Percentiles rank a stretch among this genome's conserved stretches.
Evolutionary conservation across 2,329 filamentous ascomycete genomes (phyloP).

Genomic region (Penicillium janthinellum): DNA sequence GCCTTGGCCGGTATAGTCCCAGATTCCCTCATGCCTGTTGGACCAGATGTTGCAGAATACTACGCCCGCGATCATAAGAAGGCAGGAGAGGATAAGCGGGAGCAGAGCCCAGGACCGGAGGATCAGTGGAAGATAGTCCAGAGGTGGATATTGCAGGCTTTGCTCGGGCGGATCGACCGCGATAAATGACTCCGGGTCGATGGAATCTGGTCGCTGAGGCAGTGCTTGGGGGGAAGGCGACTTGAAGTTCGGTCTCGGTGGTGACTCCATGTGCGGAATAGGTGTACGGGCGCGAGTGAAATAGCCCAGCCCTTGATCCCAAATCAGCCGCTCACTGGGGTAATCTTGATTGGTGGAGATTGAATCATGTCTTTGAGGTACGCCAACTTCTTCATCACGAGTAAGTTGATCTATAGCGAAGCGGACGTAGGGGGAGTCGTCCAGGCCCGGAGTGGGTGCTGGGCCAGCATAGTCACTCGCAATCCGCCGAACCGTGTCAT

Average conservation of each 20-base stretch:
- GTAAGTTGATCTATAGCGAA: slow-evolving; percentile 89
- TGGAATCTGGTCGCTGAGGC: slow-evolving; percentile 29
- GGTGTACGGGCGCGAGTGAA: slow-evolving; percentile 39
- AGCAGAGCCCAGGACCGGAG: slow-evolving; percentile 63
- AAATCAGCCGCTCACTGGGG: slow-evolving; percentile 54
- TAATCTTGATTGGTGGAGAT: slow-evolving; percentile 46
- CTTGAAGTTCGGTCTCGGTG: slow-evolving; percentile 37
- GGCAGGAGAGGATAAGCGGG: slow-evolving; percentile 63
- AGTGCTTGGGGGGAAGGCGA: slow-evolving; percentile 39
- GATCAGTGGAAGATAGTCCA: slow-evolving; percentile 72
- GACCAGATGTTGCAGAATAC: slow-evolving; percentile 74
- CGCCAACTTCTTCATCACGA: slow-evolving; percentile 65
- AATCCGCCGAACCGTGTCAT: slow-evolving; percentile 29
- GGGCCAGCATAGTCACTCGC: slow-evolving; percentile 38
- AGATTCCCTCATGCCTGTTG: slow-evolving; percentile 63
- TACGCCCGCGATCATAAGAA: slow-evolving; percentile 71
- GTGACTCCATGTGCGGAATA: slow-evolving; percentile 31
- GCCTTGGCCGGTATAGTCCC: slow-evolving; percentile 68
- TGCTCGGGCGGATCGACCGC: slow-evolving; percentile 50
- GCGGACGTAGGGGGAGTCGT: slow-evolving; percentile 84
- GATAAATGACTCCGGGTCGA: slow-evolving; percentile 49
- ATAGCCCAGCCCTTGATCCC: slow-evolving; percentile 50
- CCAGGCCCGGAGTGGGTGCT: slow-evolving; percentile 70
- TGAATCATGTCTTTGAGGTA: slow-evolving; percentile 55
- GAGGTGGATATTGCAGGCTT: slow-evolving; percentile 50